Base-by-base conservation (phyloP, 441 rosid species). In the Hura crepitans region DNA sequence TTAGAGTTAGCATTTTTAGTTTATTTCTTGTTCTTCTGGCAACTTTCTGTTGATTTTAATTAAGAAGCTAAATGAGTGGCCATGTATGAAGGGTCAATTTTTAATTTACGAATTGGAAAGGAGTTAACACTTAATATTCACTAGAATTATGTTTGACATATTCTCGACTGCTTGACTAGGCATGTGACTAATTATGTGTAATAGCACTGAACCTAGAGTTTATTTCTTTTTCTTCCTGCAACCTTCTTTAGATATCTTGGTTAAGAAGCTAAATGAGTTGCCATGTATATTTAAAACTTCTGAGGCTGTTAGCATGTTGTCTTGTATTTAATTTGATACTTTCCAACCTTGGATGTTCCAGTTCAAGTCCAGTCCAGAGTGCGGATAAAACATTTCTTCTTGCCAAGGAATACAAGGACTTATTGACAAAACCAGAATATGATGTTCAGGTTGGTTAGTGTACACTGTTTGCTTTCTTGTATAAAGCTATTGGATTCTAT, bases 381-480 rank as follows among this genome's bases (percentile, higher is more conserved):
- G 82, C 82, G 71, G 97, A 96, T 78, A 93, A 81, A 74, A 75
- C 89, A 69, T 96, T 93, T 82, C 87, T 84, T 63, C 82, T 96
- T 59, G 75, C 91, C 9, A 89, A 93, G 84, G 85, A 82, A 65
- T 90, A 91, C 78, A 93, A 71, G 81, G 98, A 93, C 68, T 80
- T 86, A 33, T 43, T 93, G 73, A 47, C 85, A 3, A 91, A 88
- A 83, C 87, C 80, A 75, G 98, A 89, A 30, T 82, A 81, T 69
- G 97, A 91, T 81, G 80, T 91, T 71, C 99, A 96, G 97, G 99
- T 96, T 78, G 80, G 80, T 63, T 80, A 59, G 51, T 42, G 23
- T 58, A 49, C 35, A 60, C 31, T 11, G 62, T 17, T 57, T 57
- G 2, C 12, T 22, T 22, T 51, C 56, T 51, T 51, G 28, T 57